These are phyloP conservation scores for Pelargonium myrrhifolium DNA, from an alignment of 441 rosid species.

Conservation along the genomic window DNA sequence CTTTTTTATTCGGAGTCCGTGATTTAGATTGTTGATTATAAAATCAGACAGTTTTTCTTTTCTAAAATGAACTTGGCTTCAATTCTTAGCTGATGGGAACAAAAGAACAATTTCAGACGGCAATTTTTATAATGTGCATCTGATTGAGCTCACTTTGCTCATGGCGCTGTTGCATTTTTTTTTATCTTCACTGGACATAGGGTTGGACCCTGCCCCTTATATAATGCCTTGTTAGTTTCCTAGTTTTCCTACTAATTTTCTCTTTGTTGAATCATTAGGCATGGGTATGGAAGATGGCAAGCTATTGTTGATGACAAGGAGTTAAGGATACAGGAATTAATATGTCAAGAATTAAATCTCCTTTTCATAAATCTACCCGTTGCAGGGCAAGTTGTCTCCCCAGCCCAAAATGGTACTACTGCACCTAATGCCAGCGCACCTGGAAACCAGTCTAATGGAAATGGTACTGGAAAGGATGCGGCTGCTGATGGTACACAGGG, in stretches of 20 bases:
- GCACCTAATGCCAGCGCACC: slow-evolving; percentile 38
- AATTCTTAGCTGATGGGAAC: too few relatives aligned
- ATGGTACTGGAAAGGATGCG: slow-evolving; percentile 37
- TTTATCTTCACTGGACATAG: too few relatives aligned
- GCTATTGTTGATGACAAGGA: slow-evolving; percentile 95
- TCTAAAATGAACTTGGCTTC: too few relatives aligned
- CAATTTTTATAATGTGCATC: too few relatives aligned
- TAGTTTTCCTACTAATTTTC: slow-evolving; percentile 13
- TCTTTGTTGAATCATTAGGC: slow-evolving; percentile 43
- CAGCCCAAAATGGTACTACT: slow-evolving; percentile 56
- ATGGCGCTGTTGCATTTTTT: too few relatives aligned
- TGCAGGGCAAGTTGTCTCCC: slow-evolving; percentile 56
- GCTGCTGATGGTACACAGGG: slow-evolving; percentile 44
- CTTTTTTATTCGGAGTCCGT: too few relatives aligned
- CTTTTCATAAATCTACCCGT: slow-evolving; percentile 58
- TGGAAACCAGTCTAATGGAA: slow-evolving; percentile 44
- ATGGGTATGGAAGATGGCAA: slow-evolving; percentile 99
- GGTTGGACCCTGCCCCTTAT: too few relatives aligned
- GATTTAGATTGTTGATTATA: too few relatives aligned
- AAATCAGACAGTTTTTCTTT: too few relatives aligned
- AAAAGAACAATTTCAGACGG: too few relatives aligned
- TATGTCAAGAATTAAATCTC: slow-evolving; percentile 83
- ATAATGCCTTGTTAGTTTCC: not conserved
- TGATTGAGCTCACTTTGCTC: too few relatives aligned
- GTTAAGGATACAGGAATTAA: slow-evolving; percentile 71